Evolutionary conservation across 1,139 yeast species (phyloP), one percentile per base, ranked within the genome.

Genomic region (Taphrina betulina): DNA sequence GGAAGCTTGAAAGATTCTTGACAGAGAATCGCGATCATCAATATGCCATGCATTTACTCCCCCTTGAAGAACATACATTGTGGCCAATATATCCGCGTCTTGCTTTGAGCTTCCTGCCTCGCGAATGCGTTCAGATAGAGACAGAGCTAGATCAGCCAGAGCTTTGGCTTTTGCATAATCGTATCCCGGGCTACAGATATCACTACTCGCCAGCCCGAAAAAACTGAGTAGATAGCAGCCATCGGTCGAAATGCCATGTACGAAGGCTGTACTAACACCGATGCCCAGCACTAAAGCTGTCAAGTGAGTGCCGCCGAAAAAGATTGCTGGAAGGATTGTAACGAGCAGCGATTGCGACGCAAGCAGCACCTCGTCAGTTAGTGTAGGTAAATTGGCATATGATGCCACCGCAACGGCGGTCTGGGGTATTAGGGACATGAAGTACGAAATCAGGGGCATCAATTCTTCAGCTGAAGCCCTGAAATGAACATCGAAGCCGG

Each of bases 141-240:
- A 26, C 24, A 14, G 3, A 1, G 45, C 45, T 12, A 41, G 23
- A 19, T 41, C 45, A 10, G 45, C 45, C 5, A 41, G 19, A 3
- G 45, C 45, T 29, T 41, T 41, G 35, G 35, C 45, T 19, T 41
- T 41, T 3, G 45, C 20, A 3, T 41, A 41, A 20, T 41, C 22
- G 23, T 16, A 41, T 1, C 45, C 45, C 1, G 35, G 45, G 3
- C 34, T 26, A 5, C n/a, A 26, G 16, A 41, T 28, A 17, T 41
- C 45, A 26, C 45, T 22, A 16, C 34, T 41, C 7, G 45, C 45
- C 10, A 41, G 16, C 17, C 45, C 45, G 3, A 41, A 41, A 29
- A 41, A 41, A 10, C 23, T 14, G 7, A 41, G 22, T 2, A 41
- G 16, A 41, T 41, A 41, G 3, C 45, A 41, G 23, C 45, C 45